Evolutionary conservation across 345 rosid genomes (phyloP), one percentile per base, ranked within the genome.

Genomic region (Eutrema japonicum): DNA sequence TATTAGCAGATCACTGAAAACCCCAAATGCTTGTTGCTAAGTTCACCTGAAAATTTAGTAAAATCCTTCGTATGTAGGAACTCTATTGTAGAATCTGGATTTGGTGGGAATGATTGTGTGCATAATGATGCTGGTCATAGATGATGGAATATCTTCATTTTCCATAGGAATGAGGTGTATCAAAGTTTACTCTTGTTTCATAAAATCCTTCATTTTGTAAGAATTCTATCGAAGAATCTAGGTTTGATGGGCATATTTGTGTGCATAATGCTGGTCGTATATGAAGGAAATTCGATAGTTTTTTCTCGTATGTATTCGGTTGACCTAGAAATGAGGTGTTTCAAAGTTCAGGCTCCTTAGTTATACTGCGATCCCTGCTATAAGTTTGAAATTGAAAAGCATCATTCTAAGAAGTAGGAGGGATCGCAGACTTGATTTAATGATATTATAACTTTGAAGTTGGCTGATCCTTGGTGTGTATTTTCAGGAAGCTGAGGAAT

Each of bases 401-500:
- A 43, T 10, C 56, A 6, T 54, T 53, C 54, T 1, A 10, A 11
- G 6, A 42, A 52, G 37, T 22, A 22, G 26, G 26, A 22, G 26
- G 26, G 26, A 22, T 22, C 2, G 26, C 26, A 47, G 43, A 13
- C 26, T 49, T 29, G 47, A 46, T 60, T 0, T 1, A 22, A 16
- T 35, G 54, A 5, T 68, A 32, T 16, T 0, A 33, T 9, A 35
- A 62, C 63, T 22, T 35, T 1, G 42, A 35, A 3, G 3, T 36
- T 16, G 27, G 33, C 55, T 32, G 9, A 14, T 7, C 18, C 12
- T 13, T 64, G 53, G 40, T 35, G 56, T 3, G 45, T 37, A 5
- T 37, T 29, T 74, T 43, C 91, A 91, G 97, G 97, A 88, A 84
- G 78, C 95, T 1, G 98, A 89, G 74, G 96, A 94, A 63, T 70